A percentile compares a stretch with the other conserved stretches of the same genome.
phyloP scores from a whole-genome alignment of 768 basidiomycete species.

The Trichaptum fuscoviolaceum region DNA sequence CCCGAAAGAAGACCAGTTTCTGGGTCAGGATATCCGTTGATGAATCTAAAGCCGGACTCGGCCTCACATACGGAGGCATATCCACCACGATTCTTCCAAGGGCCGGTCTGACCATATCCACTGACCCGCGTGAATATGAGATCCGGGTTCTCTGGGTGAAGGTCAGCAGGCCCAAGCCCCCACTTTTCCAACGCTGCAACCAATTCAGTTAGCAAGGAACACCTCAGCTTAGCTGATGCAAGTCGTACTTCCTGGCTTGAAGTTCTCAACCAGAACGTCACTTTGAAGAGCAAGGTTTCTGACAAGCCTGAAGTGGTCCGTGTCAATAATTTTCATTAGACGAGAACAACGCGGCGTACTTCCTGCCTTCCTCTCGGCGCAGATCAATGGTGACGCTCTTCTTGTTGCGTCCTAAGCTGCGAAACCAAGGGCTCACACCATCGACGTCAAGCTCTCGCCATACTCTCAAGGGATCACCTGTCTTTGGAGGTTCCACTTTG shows the following conservation, averaged over 20 bases:
- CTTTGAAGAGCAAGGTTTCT: conserved; percentile 55
- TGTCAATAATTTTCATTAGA: neutral
- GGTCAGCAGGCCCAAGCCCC: conserved; percentile 50
- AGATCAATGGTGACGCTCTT: conserved; percentile 68
- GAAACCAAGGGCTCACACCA: conserved; percentile 70
- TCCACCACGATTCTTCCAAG: conserved; percentile 65
- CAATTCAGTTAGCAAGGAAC: conserved; percentile 3
- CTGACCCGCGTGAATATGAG: conserved; percentile 88
- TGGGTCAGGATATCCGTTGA: conserved; percentile 60
- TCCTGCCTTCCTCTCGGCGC: conserved; percentile 48
- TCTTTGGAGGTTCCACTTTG: conserved; percentile 60
- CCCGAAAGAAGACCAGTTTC: conserved; percentile 49
- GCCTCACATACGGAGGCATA: conserved; percentile 76
- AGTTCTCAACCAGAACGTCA: conserved; percentile 67
- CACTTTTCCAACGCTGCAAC: conserved; percentile 62
- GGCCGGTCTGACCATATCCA: conserved; percentile 72
- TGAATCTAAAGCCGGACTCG: conserved; percentile 68
- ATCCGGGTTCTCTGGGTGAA: conserved; percentile 73
- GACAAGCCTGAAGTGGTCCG: conserved; percentile 41
- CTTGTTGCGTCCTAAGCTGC: conserved; percentile 68
- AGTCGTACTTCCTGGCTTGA: conserved; percentile 66
- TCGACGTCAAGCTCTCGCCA: conserved; percentile 70
- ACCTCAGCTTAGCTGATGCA: neutral
- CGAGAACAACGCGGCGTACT: conserved; percentile 26
- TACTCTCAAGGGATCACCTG: conserved; percentile 62